Conservation (phyloP, 441 rosid genomes). For the Lepidium campestre region DNA sequence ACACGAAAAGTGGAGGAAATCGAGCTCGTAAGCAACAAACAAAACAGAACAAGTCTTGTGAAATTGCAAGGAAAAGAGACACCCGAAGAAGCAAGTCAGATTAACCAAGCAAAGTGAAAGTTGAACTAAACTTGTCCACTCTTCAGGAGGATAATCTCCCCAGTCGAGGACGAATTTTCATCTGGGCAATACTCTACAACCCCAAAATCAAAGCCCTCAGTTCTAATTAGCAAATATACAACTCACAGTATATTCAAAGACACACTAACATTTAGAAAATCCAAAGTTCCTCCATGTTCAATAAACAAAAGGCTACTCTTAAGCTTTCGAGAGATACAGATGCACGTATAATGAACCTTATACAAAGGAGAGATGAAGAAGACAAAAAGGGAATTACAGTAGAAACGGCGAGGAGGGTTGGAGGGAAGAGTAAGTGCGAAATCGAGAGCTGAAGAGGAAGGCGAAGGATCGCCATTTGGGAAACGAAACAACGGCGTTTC, state of each 20-base stretch:
- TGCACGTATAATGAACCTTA: no score
- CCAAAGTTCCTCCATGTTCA: background rate
- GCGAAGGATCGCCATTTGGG: slow-evolving; percentile 61
- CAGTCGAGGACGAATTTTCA: no score
- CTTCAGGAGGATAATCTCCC: no score
- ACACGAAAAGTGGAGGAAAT: background rate
- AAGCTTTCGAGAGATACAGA: background rate
- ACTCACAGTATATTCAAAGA: background rate
- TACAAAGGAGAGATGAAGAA: background rate
- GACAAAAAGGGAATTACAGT: slow-evolving; percentile 30
- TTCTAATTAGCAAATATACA: background rate
- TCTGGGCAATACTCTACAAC: background rate
- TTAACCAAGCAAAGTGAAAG: background rate
- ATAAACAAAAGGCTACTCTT: background rate
- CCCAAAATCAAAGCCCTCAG: background rate
- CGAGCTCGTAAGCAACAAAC: background rate
- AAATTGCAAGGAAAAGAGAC: background rate
- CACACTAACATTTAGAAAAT: background rate
- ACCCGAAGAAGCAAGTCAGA: background rate
- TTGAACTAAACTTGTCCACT: background rate
- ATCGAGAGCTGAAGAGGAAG: slow-evolving; percentile 41
- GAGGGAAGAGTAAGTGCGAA: slow-evolving; percentile 34
- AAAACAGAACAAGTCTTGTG: background rate
- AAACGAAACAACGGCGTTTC: slow-evolving; percentile 58
- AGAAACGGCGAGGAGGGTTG: slow-evolving; percentile 36